Evolutionary conservation across 2,329 filamentous ascomycete genomes (phyloP).

Genomic region (Pestalotiopsis sp.): DNA sequence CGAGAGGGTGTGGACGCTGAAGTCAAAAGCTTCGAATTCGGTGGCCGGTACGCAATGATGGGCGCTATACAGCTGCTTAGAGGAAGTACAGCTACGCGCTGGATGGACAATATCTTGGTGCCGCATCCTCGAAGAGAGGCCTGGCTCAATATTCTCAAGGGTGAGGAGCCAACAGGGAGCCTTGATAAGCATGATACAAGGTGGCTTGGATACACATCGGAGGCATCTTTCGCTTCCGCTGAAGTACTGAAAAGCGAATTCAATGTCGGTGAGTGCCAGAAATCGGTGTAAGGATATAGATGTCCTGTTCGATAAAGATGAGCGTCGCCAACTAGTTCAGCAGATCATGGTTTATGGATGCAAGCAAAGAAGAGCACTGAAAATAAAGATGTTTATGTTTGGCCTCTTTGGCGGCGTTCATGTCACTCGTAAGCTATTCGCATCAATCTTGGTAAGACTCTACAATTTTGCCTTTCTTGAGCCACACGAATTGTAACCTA

Average conservation of each 20-base stretch:
- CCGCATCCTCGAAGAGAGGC: slow-evolving; percentile 19
- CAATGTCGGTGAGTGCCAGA: no score
- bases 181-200: neutral
- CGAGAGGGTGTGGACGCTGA: neutral
- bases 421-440: no score
- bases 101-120: slow-evolving; percentile 25
- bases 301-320: no score
- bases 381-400: no score
- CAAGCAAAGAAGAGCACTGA: no score
- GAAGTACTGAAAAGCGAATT: neutral
- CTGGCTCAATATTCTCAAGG: slow-evolving; percentile 12
- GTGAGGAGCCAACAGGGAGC: neutral
- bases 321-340: no score
- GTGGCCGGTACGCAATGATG: slow-evolving; percentile 20
- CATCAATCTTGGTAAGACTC: no score
- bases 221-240: neutral
- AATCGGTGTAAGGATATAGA: no score
- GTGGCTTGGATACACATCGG: neutral
- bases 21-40: neutral
- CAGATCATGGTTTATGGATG: no score
- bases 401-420: no score
- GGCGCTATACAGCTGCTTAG: slow-evolving; percentile 22
- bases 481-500: no score
- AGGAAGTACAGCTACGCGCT: slow-evolving; percentile 14
- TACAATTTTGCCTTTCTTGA: no score